Evolutionary conservation across 1,139 yeast species (phyloP).

Genomic region (Meyerozyma sp.): DNA sequence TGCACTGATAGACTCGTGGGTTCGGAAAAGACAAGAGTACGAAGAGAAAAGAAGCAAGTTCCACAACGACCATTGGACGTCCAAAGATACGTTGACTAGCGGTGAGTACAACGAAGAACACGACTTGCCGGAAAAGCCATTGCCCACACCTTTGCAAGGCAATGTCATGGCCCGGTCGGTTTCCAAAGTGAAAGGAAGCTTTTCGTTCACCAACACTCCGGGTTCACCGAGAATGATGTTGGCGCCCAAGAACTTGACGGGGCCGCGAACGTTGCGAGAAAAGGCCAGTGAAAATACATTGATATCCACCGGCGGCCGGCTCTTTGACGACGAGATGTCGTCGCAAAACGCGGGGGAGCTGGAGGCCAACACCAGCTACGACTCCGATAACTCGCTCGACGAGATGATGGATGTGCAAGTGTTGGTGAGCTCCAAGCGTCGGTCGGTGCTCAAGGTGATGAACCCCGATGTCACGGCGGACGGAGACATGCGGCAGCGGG

Average conservation of each 20-base stretch:
- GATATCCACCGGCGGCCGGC: not conserved
- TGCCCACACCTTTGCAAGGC: slow-evolving; percentile 2
- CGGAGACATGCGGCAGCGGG: not conserved
- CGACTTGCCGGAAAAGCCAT: slow-evolving; percentile 4
- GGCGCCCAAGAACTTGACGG: not conserved
- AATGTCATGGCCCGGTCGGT: slow-evolving; percentile 18
- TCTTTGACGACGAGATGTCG: slow-evolving; percentile 1
- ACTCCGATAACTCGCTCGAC: slow-evolving; percentile 26
- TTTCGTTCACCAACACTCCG: slow-evolving; percentile 16
- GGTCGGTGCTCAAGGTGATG: slow-evolving; percentile 56
- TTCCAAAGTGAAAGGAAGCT: slow-evolving; percentile 17
- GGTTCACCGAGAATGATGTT: slow-evolving; percentile 7
- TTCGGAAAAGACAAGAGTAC: slow-evolving; percentile 44
- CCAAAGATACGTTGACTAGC: slow-evolving; percentile 23
- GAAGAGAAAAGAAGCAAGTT: slow-evolving; percentile 24
- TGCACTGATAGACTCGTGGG: slow-evolving; percentile 43
- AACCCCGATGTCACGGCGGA: slow-evolving; percentile 21
- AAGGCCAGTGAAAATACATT: not conserved
- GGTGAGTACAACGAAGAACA: slow-evolving; percentile 5
- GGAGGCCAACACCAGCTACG: slow-evolving; percentile 24
- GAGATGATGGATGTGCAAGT: slow-evolving; percentile 65
- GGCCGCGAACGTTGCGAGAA: not conserved
- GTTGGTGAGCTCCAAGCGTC: slow-evolving; percentile 63
- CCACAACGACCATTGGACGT: slow-evolving; percentile 22
- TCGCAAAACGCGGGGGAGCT: slow-evolving; percentile 4